These are phyloP conservation scores for Lagerstroemia speciosa DNA, from an alignment of 345 rosid genomes.

Conservation along the genomic window DNA sequence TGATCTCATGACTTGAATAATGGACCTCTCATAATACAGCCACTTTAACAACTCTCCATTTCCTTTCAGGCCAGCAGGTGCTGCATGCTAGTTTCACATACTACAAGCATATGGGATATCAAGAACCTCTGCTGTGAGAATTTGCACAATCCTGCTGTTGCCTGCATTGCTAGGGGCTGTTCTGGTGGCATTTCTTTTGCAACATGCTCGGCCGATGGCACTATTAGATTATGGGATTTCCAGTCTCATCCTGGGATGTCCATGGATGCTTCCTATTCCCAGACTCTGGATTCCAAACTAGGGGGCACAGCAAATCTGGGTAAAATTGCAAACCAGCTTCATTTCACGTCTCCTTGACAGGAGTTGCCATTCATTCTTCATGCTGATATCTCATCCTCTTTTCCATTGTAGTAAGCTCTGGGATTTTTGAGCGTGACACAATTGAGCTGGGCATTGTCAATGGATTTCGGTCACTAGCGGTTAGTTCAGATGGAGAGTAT, in stretches of 20 bases:
- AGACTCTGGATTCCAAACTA: slow-evolving; percentile 29
- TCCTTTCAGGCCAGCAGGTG: slow-evolving; percentile 51
- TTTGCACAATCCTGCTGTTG: slow-evolving; percentile 57
- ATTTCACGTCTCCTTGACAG: not conserved
- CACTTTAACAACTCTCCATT: slow-evolving; percentile 4
- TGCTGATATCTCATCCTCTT: slow-evolving; percentile 2
- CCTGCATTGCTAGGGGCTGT: slow-evolving; percentile 77
- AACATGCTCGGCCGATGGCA: slow-evolving; percentile 82
- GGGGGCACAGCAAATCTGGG: slow-evolving; percentile 20
- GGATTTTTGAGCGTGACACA: slow-evolving; percentile 59
- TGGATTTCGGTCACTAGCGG: slow-evolving; percentile 67
- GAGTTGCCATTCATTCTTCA: not conserved
- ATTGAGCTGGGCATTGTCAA: slow-evolving; percentile 38
- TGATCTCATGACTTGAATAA: not conserved
- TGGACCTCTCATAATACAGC: not conserved
- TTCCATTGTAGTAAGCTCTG: slow-evolving; percentile 43
- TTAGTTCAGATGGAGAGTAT: slow-evolving; percentile 69
- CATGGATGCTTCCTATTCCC: slow-evolving; percentile 21
- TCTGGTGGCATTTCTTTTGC: slow-evolving; percentile 74
- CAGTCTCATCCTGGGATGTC: slow-evolving; percentile 31
- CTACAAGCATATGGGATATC: slow-evolving; percentile 75
- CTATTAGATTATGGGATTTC: slow-evolving; percentile 80
- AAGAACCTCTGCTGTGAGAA: slow-evolving; percentile 77
- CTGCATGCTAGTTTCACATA: slow-evolving; percentile 58
- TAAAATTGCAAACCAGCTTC: not conserved